A percentile compares a stretch with the other conserved stretches of the same genome.
Conservation (phyloP, 805 yeast species). For the Scheffersomyces spartinae region DNA sequence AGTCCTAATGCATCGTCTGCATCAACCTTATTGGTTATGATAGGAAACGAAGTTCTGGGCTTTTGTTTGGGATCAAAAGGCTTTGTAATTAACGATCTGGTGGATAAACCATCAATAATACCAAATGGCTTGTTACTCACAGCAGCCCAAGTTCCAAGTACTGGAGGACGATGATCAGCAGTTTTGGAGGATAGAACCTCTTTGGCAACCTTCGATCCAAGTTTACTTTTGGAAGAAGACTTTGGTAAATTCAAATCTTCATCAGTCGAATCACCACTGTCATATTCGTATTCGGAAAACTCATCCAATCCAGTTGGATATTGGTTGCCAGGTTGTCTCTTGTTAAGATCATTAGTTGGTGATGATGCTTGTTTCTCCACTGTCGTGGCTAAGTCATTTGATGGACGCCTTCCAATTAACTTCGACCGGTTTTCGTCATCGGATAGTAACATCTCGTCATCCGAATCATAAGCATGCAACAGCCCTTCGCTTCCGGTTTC, state of each 20-base stretch:
- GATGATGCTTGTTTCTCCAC: too few relatives aligned
- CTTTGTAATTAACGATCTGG: constrained; percentile 62
- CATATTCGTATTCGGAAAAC: too few relatives aligned
- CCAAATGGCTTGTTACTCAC: constrained; percentile 75
- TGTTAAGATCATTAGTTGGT: too few relatives aligned
- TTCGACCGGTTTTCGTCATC: too few relatives aligned
- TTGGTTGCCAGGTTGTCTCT: too few relatives aligned
- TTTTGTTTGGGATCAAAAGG: not conserved
- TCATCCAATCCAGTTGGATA: too few relatives aligned
- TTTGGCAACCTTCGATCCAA: constrained; percentile 77
- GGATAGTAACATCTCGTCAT: too few relatives aligned
- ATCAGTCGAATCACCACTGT: constrained; percentile 87
- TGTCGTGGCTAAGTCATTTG: too few relatives aligned
- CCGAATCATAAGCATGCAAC: too few relatives aligned
- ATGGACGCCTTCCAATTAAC: too few relatives aligned
- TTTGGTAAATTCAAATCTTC: constrained; percentile 80
- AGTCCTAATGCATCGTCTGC: constrained; percentile 29
- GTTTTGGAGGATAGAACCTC: constrained; percentile 85
- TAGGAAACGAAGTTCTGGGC: constrained; percentile 7
- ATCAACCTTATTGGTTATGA: constrained; percentile 8
- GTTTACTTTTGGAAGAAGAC: constrained; percentile 42
- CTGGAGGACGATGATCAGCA: constrained; percentile 82
- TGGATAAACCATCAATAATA: constrained; percentile 87
- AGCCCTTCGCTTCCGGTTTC: constrained; percentile 3
- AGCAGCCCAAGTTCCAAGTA: constrained; percentile 86